Evolutionary conservation across 139 green algal species (phyloP), one percentile per base, ranked within the genome.

Genomic region (Astrephomene gubernaculifera): DNA sequence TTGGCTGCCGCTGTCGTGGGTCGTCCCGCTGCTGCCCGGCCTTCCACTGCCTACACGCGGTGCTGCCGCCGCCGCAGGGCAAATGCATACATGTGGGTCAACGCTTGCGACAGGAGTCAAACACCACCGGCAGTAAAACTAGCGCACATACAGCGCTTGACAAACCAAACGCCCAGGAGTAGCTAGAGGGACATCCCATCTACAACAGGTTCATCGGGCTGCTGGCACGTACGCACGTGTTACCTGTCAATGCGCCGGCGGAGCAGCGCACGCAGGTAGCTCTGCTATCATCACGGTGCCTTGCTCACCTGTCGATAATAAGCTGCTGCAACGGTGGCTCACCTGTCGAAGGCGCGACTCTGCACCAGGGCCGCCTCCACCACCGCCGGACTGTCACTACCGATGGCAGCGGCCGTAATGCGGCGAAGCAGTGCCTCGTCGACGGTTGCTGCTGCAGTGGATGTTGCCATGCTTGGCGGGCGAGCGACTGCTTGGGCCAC

Each of bases 311-410:
- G 49, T 17, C 12, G 49, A 17, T 12, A 17, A 12, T 12, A 12
- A 17, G 49, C 49, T 12, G 17, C 12, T 17, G 49, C 12, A 12
- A 17, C 49, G 49, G 49, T 57, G 49, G 49, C 38, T 25, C 12
- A 80, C 72, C 49, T 65, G 72, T 80, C 72, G 14, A 41, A 80
- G 4, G 72, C 72, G 33, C 72, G 72, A 6, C 25, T 39, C 33
- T 65, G 31, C 17, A 33, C 25, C 31, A 80, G 29, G 21, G 72
- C 72, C 9, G 33, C 25, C 10, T 67, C 72, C 31, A 80, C 3
- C 31, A 36, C 44, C 0, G 33, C 31, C 22, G 45, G 21, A 35
- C 54, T 33, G 4, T 80, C 45, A 49, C 24, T 67, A 5, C 72
- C 45, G n/a, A 78, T 67, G 1, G 44, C 1, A 19, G 45, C 49